Conservation (phyloP, 768 basidiomycete species). For the Russula vinacea region DNA sequence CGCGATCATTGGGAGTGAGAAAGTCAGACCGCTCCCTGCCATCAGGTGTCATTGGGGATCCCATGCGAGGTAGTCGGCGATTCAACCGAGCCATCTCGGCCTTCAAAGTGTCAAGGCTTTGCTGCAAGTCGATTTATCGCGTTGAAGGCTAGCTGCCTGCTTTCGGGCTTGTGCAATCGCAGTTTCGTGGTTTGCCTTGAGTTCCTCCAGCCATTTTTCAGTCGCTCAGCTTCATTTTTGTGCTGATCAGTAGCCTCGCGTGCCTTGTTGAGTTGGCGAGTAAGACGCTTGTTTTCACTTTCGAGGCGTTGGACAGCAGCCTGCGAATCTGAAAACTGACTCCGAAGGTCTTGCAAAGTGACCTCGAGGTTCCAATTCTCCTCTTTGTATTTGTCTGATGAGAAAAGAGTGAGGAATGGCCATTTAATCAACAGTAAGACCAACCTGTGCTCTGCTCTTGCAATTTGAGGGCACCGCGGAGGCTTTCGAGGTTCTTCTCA, state of each 20-base stretch:
- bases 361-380: constrained; percentile 99
- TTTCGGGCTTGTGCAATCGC: constrained; percentile 90
- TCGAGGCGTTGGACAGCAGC: constrained; percentile 67
- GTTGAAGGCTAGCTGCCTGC: constrained; percentile 77
- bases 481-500: constrained; percentile 71
- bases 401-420: background rate
- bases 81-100: constrained; percentile 65
- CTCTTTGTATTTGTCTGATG: constrained; percentile 88
- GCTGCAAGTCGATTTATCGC: constrained; percentile 92
- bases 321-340: constrained; percentile 64
- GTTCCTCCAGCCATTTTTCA: constrained; percentile 61
- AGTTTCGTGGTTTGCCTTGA: constrained; percentile 90
- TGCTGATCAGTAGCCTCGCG: constrained; percentile 78
- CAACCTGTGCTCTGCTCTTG: constrained; percentile 80
- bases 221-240: constrained; percentile 81
- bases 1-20: constrained; percentile 55
- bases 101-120: constrained; percentile 71
- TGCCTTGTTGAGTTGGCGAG: constrained; percentile 64
- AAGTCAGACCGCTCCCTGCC: constrained; percentile 36
- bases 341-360: constrained; percentile 78
- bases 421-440: constrained; percentile 31
- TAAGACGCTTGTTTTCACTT: constrained; percentile 77
- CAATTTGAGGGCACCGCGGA: constrained; percentile 67
- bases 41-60: constrained; percentile 72
- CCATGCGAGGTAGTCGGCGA: constrained; percentile 59